Evolutionary conservation across 495 filamentous ascomycete species (phyloP), one percentile per base, ranked within the genome.

Genomic region (Lasiosphaeria hispida): DNA sequence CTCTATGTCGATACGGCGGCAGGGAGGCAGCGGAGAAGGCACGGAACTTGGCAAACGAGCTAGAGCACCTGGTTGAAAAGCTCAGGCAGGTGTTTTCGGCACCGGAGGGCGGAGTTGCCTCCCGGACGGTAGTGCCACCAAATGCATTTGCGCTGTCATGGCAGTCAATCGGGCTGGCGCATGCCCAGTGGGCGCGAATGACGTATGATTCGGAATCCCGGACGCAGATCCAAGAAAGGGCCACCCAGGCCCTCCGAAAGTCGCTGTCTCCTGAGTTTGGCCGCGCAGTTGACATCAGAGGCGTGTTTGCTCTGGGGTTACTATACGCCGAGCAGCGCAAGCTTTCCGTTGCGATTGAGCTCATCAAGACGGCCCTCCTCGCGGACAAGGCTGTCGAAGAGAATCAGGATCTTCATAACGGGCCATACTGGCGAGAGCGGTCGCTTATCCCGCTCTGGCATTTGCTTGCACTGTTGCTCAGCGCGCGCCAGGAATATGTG

Each of bases 151-250:
- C 89, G 6, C 67, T 81, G 40, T 82, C 90, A 8, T 92, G 92
- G 77, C 80, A 88, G 58, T 89, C 87, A 10, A 83, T 96, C 60
- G 94, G 93, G 19, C 80, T 92, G 59, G 85, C 87, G 33, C 85
- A 91, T 59, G 90, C 92, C 0, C 85, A 88, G 55, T 96, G 92
- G 91, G 89, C 92, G 42, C 81, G 85, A 13, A 80, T 86, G 69
- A 96, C 91, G 6, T 85, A 83, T 44, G 80, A 93, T 47, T 85
- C 87, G 10, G 80, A 87, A 58, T 68, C 80, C 5, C 80, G 94
- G 34, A 73, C 85, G 35, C 80, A 85, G 19, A 80, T 89, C 17
- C 89, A 93, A 60, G 74, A 80, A 15, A 81, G 87, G 60, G 94
- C 92, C 2, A 82, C 92, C 42, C 75, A 81, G 39, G 87, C 84